phyloP scores from a whole-genome alignment of 2,329 filamentous ascomycete genomes.

The Zasmidium citrigriseum region DNA sequence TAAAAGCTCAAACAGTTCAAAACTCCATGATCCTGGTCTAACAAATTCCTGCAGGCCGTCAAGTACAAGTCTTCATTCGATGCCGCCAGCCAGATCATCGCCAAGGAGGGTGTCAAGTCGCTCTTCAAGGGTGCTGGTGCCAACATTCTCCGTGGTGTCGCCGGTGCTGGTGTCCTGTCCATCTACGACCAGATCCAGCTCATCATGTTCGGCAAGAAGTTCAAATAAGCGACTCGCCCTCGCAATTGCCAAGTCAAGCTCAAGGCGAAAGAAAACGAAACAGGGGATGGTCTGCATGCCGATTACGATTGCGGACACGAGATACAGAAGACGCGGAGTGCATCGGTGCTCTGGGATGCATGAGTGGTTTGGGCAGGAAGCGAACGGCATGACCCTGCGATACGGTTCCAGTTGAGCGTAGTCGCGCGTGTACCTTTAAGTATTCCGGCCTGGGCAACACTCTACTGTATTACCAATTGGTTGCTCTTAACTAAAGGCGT shows the following conservation, averaged over 20 bases:
- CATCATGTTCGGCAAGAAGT: conserved; percentile 99
- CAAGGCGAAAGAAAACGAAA: conserved; percentile 18
- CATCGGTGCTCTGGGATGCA: conserved; percentile 27
- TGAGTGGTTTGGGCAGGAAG: conserved; percentile 23
- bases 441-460: conserved; percentile 31
- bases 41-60: conserved; percentile 71
- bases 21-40: conserved; percentile 3
- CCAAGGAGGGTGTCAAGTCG: conserved; percentile 96
- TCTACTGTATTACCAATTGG: conserved; percentile 38
- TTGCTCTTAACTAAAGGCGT: conserved; percentile 30
- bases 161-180: conserved; percentile 99
- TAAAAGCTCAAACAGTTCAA: too few relatives aligned
- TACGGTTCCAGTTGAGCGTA: conserved; percentile 24
- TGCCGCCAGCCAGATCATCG: conserved; percentile 93
- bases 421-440: conserved; percentile 32
- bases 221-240: conserved; percentile 60
- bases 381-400: conserved; percentile 21
- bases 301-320: conserved; percentile 31
- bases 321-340: conserved; percentile 18
- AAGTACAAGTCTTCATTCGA: conserved; percentile 99
- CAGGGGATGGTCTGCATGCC: conserved; percentile 30
- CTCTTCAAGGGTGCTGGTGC: conserved; percentile 99
- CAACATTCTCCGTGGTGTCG: conserved; percentile 99
- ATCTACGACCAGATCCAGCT: conserved; percentile 99
- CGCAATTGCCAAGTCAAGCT: conserved; percentile 10